These are phyloP conservation scores for Sugiyamaella pinicola DNA, from an alignment of 1,139 yeast species.

Conservation along the genomic window DNA sequence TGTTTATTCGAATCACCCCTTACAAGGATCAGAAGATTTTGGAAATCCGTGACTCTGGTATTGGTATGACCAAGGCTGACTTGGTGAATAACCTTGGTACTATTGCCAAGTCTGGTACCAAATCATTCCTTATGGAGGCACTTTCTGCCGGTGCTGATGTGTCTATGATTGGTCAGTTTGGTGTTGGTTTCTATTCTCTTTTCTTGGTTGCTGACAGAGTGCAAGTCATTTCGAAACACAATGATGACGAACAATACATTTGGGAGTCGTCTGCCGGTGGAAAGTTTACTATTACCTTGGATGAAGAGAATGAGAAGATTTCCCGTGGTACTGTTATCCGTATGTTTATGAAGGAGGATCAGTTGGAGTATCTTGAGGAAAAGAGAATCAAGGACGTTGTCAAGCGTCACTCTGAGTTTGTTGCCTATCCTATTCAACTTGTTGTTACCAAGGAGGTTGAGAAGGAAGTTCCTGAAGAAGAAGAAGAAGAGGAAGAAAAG, in stretches of 20 bases:
- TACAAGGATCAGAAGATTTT: constrained; percentile 89
- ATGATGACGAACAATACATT: constrained; percentile 98
- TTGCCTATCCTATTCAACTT: constrained; percentile 97
- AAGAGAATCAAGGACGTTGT: constrained; percentile 99
- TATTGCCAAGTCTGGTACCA: constrained; percentile 99
- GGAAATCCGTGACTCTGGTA: constrained; percentile 99
- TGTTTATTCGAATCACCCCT: constrained; percentile 97
- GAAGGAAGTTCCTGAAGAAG: constrained; percentile 82
- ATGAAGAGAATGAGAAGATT: constrained; percentile 77
- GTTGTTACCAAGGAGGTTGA: constrained; percentile 99
- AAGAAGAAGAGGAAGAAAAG: constrained; percentile 58
- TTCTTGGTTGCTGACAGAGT: constrained; percentile 99
- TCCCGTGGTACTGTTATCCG: constrained; percentile 96
- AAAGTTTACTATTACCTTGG: constrained; percentile 94
- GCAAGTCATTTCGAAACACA: constrained; percentile 97
- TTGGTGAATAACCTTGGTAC: constrained; percentile 99
- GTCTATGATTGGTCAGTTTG: constrained; percentile 99
- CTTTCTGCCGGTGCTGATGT: constrained; percentile 99
- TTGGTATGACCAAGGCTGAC: constrained; percentile 99
- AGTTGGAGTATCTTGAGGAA: constrained; percentile 98
- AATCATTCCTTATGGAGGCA: constrained; percentile 96
- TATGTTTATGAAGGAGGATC: constrained; percentile 98
- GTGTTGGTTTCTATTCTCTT: constrained; percentile 99
- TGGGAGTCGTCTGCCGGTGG: constrained; percentile 99
- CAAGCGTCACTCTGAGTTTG: constrained; percentile 99